Evolutionary conservation across 768 basidiomycete species (phyloP).

Genomic region (Collybia mongolica): DNA sequence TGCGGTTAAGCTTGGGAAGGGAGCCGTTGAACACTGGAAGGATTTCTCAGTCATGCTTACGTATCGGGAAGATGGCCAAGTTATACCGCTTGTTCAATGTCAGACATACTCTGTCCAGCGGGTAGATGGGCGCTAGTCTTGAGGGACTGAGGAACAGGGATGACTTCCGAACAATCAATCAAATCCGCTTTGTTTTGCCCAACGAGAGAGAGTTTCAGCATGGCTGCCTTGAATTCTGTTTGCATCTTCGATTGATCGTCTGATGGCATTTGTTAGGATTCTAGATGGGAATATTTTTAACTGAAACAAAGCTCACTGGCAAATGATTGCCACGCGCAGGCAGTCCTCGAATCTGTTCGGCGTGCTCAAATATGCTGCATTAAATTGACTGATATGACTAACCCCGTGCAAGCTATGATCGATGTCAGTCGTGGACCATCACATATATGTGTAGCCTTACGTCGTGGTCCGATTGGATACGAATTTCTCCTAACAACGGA

Average conservation of each 20-base stretch:
- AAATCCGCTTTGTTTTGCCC: conserved; percentile 32
- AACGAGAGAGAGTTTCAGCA: conserved; percentile 41
- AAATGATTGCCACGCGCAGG: conserved; percentile 47
- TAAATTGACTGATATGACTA: neutral
- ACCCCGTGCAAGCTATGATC: conserved; percentile 25
- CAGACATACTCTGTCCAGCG: conserved; percentile 22
- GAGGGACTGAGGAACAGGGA: conserved; percentile 6
- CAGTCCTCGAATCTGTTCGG: conserved; percentile 38
- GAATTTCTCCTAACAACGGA: conserved; percentile 38
- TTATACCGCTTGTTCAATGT: conserved; percentile 29
- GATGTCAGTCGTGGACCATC: neutral
- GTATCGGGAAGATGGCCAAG: neutral
- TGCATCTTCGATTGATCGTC: conserved; percentile 32
- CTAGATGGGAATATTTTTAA: neutral
- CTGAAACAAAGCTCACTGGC: conserved; percentile 24
- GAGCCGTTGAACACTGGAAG: conserved; percentile 26
- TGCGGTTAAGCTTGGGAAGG: conserved; percentile 28
- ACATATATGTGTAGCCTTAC: conserved; percentile 11
- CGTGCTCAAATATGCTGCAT: neutral
- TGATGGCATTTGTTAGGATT: conserved; percentile 3
- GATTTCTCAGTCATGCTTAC: no score
- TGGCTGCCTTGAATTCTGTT: conserved; percentile 35
- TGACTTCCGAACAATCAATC: conserved; percentile 16
- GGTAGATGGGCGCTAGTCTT: conserved; percentile 27
- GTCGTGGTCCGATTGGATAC: conserved; percentile 41